Percentiles rank a stretch among this genome's conserved stretches.
Evolutionary conservation across 2,329 filamentous ascomycete species (phyloP).

Genomic region (Cercospora zeae-maydis): DNA sequence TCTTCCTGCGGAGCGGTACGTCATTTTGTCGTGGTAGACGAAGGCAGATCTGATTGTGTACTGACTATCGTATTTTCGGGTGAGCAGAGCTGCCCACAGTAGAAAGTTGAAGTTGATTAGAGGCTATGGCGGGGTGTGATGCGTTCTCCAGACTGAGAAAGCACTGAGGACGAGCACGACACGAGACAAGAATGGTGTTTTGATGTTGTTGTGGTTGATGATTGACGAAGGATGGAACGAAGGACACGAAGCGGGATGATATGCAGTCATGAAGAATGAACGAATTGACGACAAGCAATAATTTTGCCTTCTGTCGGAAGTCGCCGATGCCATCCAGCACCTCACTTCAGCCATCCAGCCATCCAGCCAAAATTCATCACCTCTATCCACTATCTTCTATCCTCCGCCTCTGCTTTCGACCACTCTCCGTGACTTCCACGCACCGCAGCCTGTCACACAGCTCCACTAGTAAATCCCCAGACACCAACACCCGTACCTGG

Average conservation of each 20-base stretch:
- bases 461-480: too few relatives aligned
- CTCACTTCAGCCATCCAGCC: neutral
- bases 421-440: too few relatives aligned
- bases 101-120: neutral
- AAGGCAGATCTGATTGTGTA: neutral
- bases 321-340: neutral
- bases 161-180: neutral
- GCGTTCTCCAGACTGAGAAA: slow-evolving; percentile 9
- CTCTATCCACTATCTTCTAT: too few relatives aligned
- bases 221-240: neutral
- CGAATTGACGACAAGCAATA: neutral
- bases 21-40: neutral
- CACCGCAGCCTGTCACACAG: too few relatives aligned
- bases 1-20: slow-evolving; percentile 34
- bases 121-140: neutral
- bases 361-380: too few relatives aligned
- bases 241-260: neutral
- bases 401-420: too few relatives aligned
- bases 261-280: neutral
- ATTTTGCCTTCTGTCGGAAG: too few relatives aligned
- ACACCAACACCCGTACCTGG: too few relatives aligned
- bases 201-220: neutral
- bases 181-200: neutral
- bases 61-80: neutral
- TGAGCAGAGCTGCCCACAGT: slow-evolving; percentile 31